phyloP scores from a whole-genome alignment of 139 green algal species.

The Haematococcus lacustris region DNA sequence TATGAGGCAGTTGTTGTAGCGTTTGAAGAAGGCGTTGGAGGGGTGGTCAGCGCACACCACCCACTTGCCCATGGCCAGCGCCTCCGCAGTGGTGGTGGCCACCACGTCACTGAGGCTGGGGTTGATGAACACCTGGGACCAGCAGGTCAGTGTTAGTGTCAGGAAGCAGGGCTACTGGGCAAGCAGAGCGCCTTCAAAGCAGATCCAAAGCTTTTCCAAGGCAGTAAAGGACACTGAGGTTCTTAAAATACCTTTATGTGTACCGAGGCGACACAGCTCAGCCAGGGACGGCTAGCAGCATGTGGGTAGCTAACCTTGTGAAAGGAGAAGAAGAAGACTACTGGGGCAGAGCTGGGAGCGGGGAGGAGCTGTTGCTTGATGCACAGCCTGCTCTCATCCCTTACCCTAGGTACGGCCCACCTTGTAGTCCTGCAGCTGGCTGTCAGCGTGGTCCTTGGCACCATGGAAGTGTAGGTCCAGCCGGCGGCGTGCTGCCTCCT shows the following conservation, averaged over 20 bases:
- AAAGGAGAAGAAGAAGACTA: neutral
- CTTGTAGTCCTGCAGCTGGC: conserved; percentile 79
- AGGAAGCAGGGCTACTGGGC: too few relatives aligned
- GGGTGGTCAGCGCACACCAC: conserved; percentile 92
- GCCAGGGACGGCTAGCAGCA: neutral
- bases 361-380: neutral
- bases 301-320: neutral
- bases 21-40: conserved; percentile 88
- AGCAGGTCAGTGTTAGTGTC: neutral
- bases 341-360: neutral
- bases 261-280: neutral
- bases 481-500: conserved; percentile 27
- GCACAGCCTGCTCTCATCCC: neutral
- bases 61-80: conserved; percentile 98
- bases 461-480: conserved; percentile 82
- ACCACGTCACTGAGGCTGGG: conserved; percentile 90
- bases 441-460: conserved; percentile 82
- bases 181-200: too few relatives aligned
- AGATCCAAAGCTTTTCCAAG: too few relatives aligned
- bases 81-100: conserved; percentile 95
- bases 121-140: conserved; percentile 88
- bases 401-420: conserved; percentile 16
- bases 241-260: neutral
- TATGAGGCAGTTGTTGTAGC: conserved; percentile 84
- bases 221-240: neutral